phyloP scores from a whole-genome alignment of 2,329 filamentous ascomycete genomes.

The Verruconis gallopava region DNA sequence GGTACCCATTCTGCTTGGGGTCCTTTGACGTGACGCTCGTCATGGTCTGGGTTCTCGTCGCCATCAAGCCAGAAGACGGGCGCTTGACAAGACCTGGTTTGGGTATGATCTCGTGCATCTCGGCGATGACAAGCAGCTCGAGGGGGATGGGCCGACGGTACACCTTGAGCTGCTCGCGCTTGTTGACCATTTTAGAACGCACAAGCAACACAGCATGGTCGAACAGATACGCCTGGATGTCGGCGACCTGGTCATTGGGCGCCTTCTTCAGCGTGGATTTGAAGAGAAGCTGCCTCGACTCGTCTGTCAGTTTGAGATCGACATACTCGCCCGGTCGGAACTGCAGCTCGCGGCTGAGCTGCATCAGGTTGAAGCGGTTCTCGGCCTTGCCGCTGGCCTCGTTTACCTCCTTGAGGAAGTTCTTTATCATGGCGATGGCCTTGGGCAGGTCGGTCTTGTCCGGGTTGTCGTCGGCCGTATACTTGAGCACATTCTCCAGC shows the following conservation, averaged over 20 bases:
- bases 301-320: slow-evolving; percentile 86
- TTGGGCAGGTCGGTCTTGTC: slow-evolving; percentile 89
- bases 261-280: slow-evolving; percentile 91
- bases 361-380: slow-evolving; percentile 90
- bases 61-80: slow-evolving; percentile 73
- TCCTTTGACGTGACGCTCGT: slow-evolving; percentile 30
- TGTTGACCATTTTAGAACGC: slow-evolving; percentile 80
- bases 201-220: slow-evolving; percentile 92
- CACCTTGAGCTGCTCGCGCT: slow-evolving; percentile 86
- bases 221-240: slow-evolving; percentile 91
- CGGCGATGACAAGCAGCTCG: slow-evolving; percentile 81
- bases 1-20: slow-evolving; percentile 62
- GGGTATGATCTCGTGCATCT: slow-evolving; percentile 94
- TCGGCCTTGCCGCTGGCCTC: slow-evolving; percentile 92
- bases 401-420: slow-evolving; percentile 79
- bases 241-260: slow-evolving; percentile 64
- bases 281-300: slow-evolving; percentile 82
- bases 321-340: slow-evolving; percentile 85
- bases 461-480: slow-evolving; percentile 75
- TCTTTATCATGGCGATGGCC: slow-evolving; percentile 74
- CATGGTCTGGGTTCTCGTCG: slow-evolving; percentile 36
- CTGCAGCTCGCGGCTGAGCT: slow-evolving; percentile 80
- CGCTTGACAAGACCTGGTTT: slow-evolving; percentile 68
- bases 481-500: slow-evolving; percentile 81
- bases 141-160: slow-evolving; percentile 92